Percentiles rank a stretch among this genome's conserved stretches.
Evolutionary conservation across 176 grass and related monocot genomes (phyloP).

Genomic region (Triticum turgidum): DNA sequence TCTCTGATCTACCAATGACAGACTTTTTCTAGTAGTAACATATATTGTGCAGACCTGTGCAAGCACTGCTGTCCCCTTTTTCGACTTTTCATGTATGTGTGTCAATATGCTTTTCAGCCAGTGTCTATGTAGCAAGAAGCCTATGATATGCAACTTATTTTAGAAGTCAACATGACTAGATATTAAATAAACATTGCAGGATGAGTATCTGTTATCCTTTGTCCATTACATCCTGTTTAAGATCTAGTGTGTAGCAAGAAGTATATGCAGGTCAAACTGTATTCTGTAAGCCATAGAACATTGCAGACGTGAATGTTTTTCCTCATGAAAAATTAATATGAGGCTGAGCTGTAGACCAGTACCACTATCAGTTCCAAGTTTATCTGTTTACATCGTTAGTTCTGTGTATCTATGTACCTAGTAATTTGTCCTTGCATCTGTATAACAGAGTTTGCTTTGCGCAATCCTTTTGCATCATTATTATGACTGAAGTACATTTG

Average conservation of each 20-base stretch:
- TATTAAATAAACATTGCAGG: background rate
- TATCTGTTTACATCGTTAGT: background rate
- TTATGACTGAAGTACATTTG: background rate
- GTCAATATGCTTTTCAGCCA: background rate
- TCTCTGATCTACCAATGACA: background rate
- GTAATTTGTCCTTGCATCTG: background rate
- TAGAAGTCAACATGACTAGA: background rate
- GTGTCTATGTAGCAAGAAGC: background rate
- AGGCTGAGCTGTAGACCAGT: background rate
- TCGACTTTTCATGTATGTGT: background rate
- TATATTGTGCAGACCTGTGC: background rate
- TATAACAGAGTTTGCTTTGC: background rate
- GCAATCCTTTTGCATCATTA: background rate
- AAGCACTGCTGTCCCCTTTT: background rate
- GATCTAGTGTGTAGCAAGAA: background rate
- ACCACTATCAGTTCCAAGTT: background rate
- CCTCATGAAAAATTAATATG: background rate
- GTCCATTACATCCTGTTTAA: background rate
- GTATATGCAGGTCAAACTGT: background rate
- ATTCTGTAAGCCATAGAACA: background rate
- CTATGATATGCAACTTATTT: background rate
- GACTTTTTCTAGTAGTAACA: background rate
- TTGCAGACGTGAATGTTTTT: background rate
- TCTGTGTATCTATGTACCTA: background rate
- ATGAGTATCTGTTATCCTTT: background rate